These are phyloP conservation scores for Syzygium malaccense DNA, from an alignment of 441 rosid species.

Conservation along the genomic window DNA sequence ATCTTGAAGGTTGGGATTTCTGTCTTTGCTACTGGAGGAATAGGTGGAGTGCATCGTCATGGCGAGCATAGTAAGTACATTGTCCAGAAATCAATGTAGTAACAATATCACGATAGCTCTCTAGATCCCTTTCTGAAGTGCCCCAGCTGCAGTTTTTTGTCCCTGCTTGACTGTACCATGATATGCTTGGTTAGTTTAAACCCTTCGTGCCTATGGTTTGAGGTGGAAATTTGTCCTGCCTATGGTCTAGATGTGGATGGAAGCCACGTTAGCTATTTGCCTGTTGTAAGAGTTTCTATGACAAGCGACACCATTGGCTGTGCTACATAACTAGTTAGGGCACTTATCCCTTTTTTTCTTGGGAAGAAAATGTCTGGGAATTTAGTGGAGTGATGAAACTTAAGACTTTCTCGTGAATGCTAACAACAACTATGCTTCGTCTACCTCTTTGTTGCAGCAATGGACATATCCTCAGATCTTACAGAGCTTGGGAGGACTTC, in stretches of 20 bases:
- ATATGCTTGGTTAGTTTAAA: background rate
- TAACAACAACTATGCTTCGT: too few species aligned
- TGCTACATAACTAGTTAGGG: background rate
- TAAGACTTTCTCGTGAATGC: background rate
- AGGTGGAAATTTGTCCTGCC: background rate
- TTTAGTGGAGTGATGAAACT: background rate
- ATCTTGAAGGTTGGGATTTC: constrained; percentile 65
- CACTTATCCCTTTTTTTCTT: background rate
- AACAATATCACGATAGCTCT: background rate
- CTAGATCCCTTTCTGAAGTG: background rate
- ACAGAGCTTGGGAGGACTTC: constrained; percentile 79
- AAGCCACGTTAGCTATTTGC: background rate
- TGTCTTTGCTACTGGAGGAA: constrained; percentile 83
- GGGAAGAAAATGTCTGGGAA: background rate
- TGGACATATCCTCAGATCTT: constrained; percentile 91
- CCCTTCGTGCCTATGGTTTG: background rate
- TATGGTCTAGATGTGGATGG: background rate
- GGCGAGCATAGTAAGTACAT: constrained; percentile 52
- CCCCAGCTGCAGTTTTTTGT: background rate
- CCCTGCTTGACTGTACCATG: background rate
- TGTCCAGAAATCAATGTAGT: background rate
- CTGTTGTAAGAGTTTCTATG: background rate
- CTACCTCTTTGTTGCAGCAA: constrained; percentile 35
- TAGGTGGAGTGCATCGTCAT: constrained; percentile 75
- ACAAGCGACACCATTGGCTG: background rate